phyloP scores from a whole-genome alignment of 1,284 basidiomycete genomes.

The Vanrija sp. region DNA sequence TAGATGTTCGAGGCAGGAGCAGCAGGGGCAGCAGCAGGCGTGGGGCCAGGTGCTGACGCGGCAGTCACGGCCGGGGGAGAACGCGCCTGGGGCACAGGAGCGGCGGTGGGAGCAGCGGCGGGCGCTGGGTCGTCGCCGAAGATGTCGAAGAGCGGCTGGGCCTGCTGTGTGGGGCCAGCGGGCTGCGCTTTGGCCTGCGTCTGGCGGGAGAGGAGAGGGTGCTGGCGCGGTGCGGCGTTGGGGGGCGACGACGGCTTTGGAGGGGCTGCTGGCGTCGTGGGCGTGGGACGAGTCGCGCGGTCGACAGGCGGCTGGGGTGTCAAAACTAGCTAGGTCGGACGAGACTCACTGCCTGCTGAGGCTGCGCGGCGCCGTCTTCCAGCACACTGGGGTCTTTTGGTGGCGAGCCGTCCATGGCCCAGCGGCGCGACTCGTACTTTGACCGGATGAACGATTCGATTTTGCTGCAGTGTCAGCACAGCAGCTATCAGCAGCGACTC shows the following conservation, averaged over 20 bases:
- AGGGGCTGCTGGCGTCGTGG: constrained; percentile 8
- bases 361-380: constrained; percentile 53
- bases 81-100: constrained; percentile 1
- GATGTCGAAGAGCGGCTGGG: constrained; percentile 35
- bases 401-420: constrained; percentile 84
- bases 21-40: constrained; percentile 20
- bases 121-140: constrained; percentile 31
- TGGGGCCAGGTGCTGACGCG: constrained; percentile 16
- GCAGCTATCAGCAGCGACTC: constrained; percentile 44
- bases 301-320: neutral
- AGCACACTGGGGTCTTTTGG: constrained; percentile 78
- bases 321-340: neutral
- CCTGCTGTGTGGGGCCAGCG: constrained; percentile 14
- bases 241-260: constrained; percentile 17
- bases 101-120: constrained; percentile 11
- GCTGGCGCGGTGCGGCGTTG: constrained; percentile 22
- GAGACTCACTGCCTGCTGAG: constrained; percentile 6
- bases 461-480: constrained; percentile 60
- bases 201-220: constrained; percentile 41
- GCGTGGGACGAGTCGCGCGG: constrained; percentile 17
- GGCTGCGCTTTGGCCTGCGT: constrained; percentile 9
- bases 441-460: constrained; percentile 97
- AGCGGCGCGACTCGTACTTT: constrained; percentile 89
- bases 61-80: constrained; percentile 12
- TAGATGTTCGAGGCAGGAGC: constrained; percentile 38